These are phyloP conservation scores for Tagetes patula DNA, from an alignment of 129 eudicot species.

Conservation along the genomic window DNA sequence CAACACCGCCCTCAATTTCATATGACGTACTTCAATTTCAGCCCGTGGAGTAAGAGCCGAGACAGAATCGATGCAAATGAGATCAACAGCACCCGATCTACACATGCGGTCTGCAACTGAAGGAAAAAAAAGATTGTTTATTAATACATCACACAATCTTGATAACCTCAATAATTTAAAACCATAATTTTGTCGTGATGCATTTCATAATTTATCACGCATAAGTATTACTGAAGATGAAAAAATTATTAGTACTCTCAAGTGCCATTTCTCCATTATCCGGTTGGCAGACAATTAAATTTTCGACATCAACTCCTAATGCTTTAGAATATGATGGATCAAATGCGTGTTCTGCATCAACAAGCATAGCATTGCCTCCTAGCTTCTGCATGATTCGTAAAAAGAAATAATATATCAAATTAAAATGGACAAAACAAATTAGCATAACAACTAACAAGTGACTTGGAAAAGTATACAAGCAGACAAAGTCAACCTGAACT, in stretches of 20 bases:
- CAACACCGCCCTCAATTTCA: slow-evolving; percentile 3
- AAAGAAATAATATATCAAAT: neutral
- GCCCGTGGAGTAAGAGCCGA: slow-evolving; percentile 99
- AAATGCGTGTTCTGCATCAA: slow-evolving; percentile 99
- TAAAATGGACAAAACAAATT: neutral
- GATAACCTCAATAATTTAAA: neutral
- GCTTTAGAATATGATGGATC: slow-evolving; percentile 97
- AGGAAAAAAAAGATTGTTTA: neutral
- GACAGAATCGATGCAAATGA: slow-evolving; percentile 95
- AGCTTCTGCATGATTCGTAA: slow-evolving; percentile 50
- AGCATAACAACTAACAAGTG: neutral
- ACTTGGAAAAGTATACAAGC: slow-evolving; percentile 2
- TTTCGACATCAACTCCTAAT: slow-evolving; percentile 95
- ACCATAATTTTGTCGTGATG: neutral
- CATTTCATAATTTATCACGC: slow-evolving; percentile 26
- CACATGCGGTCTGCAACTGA: slow-evolving; percentile 99
- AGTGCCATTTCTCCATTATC: slow-evolving; percentile 99
- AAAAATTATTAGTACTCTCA: slow-evolving; percentile 61
- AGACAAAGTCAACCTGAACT: slow-evolving; percentile 71
- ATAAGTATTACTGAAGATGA: slow-evolving; percentile 23
- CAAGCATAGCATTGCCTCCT: slow-evolving; percentile 99
- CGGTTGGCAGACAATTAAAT: slow-evolving; percentile 95
- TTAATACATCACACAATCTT: slow-evolving; percentile 21
- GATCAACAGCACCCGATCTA: slow-evolving; percentile 97
- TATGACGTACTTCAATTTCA: slow-evolving; percentile 75